Percentiles rank a stretch among this genome's conserved stretches.
phyloP scores from a whole-genome alignment of 768 basidiomycete genomes.

The Rhizopogon salebrosus region DNA sequence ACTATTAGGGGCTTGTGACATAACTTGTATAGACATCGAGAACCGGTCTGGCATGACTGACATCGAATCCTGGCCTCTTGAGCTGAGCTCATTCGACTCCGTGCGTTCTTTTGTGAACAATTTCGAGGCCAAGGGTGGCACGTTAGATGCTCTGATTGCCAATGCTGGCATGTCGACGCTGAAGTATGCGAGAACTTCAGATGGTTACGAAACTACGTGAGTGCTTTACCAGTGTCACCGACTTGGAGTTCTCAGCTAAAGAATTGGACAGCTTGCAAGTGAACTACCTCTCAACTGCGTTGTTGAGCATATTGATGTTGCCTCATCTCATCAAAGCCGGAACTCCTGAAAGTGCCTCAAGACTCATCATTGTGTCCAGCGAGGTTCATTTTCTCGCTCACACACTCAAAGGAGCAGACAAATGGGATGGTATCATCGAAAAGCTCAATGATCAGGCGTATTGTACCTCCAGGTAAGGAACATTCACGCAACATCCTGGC shows the following conservation, averaged over 20 bases:
- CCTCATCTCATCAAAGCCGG: conserved; percentile 29
- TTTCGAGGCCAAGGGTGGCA: conserved; percentile 20
- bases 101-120: conserved; percentile 26
- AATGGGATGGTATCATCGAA: conserved; percentile 22
- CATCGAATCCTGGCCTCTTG: conserved; percentile 28
- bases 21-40: conserved; percentile 13
- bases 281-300: conserved; percentile 30
- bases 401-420: conserved; percentile 4
- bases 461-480: conserved; percentile 21
- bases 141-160: conserved; percentile 25
- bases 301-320: conserved; percentile 31
- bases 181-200: conserved; percentile 22
- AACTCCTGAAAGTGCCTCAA: conserved; percentile 15
- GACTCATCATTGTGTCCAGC: conserved; percentile 28
- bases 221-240: conserved; percentile 5
- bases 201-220: conserved; percentile 34
- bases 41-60: conserved; percentile 4
- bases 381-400: conserved; percentile 16
- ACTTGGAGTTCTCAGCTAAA: not conserved
- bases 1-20: not conserved
- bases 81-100: conserved; percentile 28
- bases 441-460: conserved; percentile 22
- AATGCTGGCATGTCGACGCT: conserved; percentile 21
- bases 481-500: not conserved
- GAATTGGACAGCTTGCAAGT: conserved; percentile 25